Base-by-base conservation (phyloP, 139 green algal genomes). In the Micractinium sp. region DNA sequence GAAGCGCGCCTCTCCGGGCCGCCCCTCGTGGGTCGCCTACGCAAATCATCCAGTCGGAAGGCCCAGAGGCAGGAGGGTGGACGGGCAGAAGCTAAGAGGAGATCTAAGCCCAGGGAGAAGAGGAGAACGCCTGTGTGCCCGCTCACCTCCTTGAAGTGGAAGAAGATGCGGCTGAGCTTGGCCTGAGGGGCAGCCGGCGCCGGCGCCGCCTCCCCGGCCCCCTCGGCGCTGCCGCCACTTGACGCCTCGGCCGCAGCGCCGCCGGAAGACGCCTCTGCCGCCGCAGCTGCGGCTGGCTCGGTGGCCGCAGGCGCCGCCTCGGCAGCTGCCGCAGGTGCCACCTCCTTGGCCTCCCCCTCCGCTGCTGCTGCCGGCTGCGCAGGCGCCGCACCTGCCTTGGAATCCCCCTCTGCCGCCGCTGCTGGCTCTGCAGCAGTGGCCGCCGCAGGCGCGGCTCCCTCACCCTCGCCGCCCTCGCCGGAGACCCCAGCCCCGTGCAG, bases 141-240 rank as follows among this genome's bases (percentile, higher is more conserved):
- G 16, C 22, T 38, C 53, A 89, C 91, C 41, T 94, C 91, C 22
- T 77, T 85, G 66, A 79, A 82, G 41, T 92, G 79, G 78, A 94
- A 95, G 31, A 89, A 94, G 63, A 88, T 61, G 69, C 71, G 69
- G 35, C 31, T 60, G 35, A 13, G 61, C 61, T 69, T 61, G 27
- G 82, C 61, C 29, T 38, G 67, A 14, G 35, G 3, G 31, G 80
- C 80, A 13, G 76, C 66, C 91, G 85, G 75, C 73, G 61, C 56
- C 81, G 88, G n/a, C 23, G 63, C 56, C 35, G 86, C 87, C n/a
- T 88, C 82, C 31, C 90, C 47, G 1, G 25, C 60, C 33, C 56
- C 79, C 15, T 87, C 56, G 16, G 31, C 82, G 41, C 66, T 78
- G 86, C 87, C 31, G 16, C 85, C 25, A 18, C 0, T 22, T 0